A percentile compares a stretch with the other conserved stretches of the same genome.
Conservation (phyloP, 192 early-diverging fungal genomes). For the Podila epigama region DNA sequence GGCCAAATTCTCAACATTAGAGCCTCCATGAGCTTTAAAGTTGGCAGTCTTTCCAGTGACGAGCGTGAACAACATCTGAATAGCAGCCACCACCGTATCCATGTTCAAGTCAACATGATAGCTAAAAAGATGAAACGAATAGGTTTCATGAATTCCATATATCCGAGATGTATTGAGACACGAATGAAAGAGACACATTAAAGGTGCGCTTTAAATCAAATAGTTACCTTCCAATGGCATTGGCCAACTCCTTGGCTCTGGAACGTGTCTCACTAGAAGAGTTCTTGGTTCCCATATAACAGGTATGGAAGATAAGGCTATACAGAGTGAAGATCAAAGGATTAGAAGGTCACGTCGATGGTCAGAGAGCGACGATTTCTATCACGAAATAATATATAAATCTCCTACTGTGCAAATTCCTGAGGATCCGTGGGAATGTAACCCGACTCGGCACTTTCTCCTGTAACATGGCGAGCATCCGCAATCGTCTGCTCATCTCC, state of each 20-base stretch:
- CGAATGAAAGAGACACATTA: too few species aligned
- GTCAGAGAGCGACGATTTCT: too few species aligned
- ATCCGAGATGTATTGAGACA: background rate
- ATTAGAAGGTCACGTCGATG: too few species aligned
- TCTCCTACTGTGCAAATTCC: constrained; percentile 78
- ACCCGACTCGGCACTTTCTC: constrained; percentile 58
- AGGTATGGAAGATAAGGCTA: constrained; percentile 88
- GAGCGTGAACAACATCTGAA: constrained; percentile 77
- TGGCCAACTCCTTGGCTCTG: constrained; percentile 83
- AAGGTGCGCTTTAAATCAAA: background rate
- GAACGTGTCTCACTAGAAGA: constrained; percentile 85
- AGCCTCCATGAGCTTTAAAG: constrained; percentile 88
- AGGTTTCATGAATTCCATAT: too few species aligned
- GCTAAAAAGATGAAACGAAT: constrained; percentile 58
- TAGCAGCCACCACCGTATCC: constrained; percentile 79
- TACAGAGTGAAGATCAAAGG: background rate
- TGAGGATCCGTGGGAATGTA: constrained; percentile 80
- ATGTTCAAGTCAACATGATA: constrained; percentile 93
- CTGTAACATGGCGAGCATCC: constrained; percentile 74
- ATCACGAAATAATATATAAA: too few species aligned
- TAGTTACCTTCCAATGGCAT: constrained; percentile 72
- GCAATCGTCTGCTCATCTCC: constrained; percentile 71
- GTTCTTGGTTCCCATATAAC: constrained; percentile 96
- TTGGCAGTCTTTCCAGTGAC: constrained; percentile 78
- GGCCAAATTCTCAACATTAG: constrained; percentile 87